Conservation (phyloP, 305 asterid genomes). For the Fraxinus angustifolia region DNA sequence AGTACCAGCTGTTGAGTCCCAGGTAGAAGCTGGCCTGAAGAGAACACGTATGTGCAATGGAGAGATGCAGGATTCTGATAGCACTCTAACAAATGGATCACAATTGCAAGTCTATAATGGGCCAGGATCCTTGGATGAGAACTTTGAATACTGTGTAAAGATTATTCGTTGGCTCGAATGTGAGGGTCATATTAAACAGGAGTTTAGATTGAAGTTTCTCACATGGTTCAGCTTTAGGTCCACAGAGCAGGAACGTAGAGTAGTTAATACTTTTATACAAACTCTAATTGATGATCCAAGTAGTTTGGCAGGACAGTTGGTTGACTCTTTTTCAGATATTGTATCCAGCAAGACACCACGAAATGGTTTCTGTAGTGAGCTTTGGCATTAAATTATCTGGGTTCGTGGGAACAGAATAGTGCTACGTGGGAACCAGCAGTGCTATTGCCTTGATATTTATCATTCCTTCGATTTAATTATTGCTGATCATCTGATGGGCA, state of each 20-base stretch:
- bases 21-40: slow-evolving; percentile 46
- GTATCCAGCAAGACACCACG: slow-evolving; percentile 65
- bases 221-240: slow-evolving; percentile 91
- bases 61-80: slow-evolving; percentile 74
- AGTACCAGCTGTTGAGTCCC: slow-evolving; percentile 55
- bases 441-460: slow-evolving; percentile 13
- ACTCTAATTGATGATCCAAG: slow-evolving; percentile 75
- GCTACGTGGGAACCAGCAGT: not conserved
- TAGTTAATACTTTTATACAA: slow-evolving; percentile 80
- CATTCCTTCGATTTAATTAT: slow-evolving; percentile 12
- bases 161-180: slow-evolving; percentile 89
- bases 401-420: slow-evolving; percentile 9
- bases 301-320: slow-evolving; percentile 90
- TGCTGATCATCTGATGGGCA: slow-evolving; percentile 10
- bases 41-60: slow-evolving; percentile 45
- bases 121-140: slow-evolving; percentile 65
- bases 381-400: slow-evolving; percentile 42
- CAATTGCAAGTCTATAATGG: slow-evolving; percentile 45
- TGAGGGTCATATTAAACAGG: slow-evolving; percentile 68
- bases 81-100: slow-evolving; percentile 81
- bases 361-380: slow-evolving; percentile 73
- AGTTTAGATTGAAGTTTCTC: slow-evolving; percentile 75
- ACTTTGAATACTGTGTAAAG: slow-evolving; percentile 79
- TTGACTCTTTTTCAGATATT: slow-evolving; percentile 78
- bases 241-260: slow-evolving; percentile 84